These are phyloP conservation scores for Lagenaria siceraria DNA, from an alignment of 306 rosid species.

Conservation along the genomic window DNA sequence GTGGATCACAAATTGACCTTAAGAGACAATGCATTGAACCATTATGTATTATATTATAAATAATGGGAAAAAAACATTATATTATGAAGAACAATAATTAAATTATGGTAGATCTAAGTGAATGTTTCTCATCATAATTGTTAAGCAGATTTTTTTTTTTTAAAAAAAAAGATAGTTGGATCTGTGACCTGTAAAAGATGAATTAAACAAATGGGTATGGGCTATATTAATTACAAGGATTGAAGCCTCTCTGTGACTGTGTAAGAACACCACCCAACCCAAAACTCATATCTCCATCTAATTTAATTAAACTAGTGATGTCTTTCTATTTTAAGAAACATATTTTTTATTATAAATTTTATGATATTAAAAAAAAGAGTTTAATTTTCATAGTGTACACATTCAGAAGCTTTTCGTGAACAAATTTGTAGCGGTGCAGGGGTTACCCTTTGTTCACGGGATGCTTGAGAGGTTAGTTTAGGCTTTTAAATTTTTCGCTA, in stretches of 20 bases:
- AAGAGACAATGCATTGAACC: constrained; percentile 13
- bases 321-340: too few relatives aligned
- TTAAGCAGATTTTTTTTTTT: too few relatives aligned
- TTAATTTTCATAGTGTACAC: too few relatives aligned
- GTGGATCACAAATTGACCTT: constrained; percentile 44
- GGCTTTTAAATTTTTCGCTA: background rate
- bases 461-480: background rate
- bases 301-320: background rate
- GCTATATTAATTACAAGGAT: background rate
- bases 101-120: background rate
- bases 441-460: background rate
- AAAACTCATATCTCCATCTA: background rate
- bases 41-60: background rate
- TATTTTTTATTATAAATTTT: background rate
- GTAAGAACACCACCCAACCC: background rate
- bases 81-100: background rate
- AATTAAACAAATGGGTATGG: constrained; percentile 1
- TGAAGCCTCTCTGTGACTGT: background rate
- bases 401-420: constrained; percentile 3
- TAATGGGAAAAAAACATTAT: background rate
- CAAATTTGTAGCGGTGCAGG: background rate
- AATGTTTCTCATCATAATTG: background rate
- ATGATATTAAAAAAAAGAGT: too few relatives aligned
- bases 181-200: constrained; percentile 4
- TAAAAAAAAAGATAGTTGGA: background rate